Evolutionary conservation across 495 filamentous ascomycete species (phyloP), one percentile per base, ranked within the genome.

Genomic region (Penicillium malachiteum): DNA sequence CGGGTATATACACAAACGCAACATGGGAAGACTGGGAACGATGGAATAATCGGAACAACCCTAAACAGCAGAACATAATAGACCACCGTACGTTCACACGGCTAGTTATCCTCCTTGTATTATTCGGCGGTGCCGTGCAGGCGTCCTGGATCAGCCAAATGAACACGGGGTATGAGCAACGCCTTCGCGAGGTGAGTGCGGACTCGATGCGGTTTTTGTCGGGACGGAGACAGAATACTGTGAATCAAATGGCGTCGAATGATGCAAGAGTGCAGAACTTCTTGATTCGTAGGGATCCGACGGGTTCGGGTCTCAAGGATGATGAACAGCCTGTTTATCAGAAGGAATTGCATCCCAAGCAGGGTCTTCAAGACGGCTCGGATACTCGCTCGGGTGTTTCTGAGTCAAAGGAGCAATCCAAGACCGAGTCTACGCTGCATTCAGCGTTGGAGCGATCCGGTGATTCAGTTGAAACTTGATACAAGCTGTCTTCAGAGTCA

Each of bases 1-100:
- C 40, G 11, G 30, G 18, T 3, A 85, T 93, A 18, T 85, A 83
- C 64, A 75, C 78, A 55, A 97, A 97, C 65, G 95, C 91, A 11
- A 98, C 93, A 0, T 98, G 94, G 94, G 94, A 98, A 65, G 95
- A 98, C 67, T 98, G 95, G 94, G 92, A 98, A 73, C 80, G 79
- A 39, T 98, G 89, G 88, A 83, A 90, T 60, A 75, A 83, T 18
- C 76, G 83, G 39, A 72, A 80, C 40, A 82, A 86, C 44, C 70
- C 56, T 9, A 72, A 82, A 45, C 80, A 87, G n/a, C 66, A 87
- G 37, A 88, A 81, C 62, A 75, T 88, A 8, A 70, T 77, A 55
- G 88, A 87, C 34, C 94, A 96, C 59, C 75, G 80, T 14, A 80
- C 80, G n/a, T 97, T 98, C 63, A 70, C 86, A 13, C 69, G 74